phyloP scores from a whole-genome alignment of 805 yeast species.

The Candida golubevii region DNA sequence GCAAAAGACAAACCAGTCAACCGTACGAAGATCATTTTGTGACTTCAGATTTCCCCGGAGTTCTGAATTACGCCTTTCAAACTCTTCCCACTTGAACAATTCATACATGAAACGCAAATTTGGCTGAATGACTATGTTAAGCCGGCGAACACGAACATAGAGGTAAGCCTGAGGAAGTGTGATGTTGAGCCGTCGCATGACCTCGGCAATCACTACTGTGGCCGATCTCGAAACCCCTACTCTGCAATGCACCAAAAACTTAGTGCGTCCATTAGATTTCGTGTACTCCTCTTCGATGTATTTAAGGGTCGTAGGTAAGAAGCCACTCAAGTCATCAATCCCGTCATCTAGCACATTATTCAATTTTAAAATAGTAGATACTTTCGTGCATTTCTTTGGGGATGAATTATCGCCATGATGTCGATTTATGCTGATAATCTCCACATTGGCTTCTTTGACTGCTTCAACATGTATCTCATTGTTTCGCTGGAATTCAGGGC shows the following conservation, averaged over 20 bases:
- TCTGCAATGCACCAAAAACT: slow-evolving; percentile 78
- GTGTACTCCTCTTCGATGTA: slow-evolving; percentile 49
- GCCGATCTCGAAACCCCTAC: slow-evolving; percentile 96
- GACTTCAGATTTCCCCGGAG: neutral
- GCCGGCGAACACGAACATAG: slow-evolving; percentile 81
- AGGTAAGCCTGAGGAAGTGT: slow-evolving; percentile 76
- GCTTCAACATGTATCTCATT: slow-evolving; percentile 23
- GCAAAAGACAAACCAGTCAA: slow-evolving; percentile 87
- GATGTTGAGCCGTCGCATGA: slow-evolving; percentile 69
- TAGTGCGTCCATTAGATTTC: slow-evolving; percentile 9
- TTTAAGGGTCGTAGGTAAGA: slow-evolving; percentile 59
- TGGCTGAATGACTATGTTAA: slow-evolving; percentile 93
- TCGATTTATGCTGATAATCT: slow-evolving; percentile 22
- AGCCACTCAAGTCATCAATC: slow-evolving; percentile 63
- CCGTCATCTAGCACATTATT: slow-evolving; percentile 88
- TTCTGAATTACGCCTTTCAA: slow-evolving; percentile 6
- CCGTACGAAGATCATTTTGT: slow-evolving; percentile 43
- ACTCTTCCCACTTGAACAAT: slow-evolving; percentile 45
- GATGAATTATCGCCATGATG: neutral
- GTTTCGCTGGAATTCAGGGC: slow-evolving; percentile 24
- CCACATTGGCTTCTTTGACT: slow-evolving; percentile 29
- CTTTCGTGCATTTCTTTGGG: slow-evolving; percentile 9
- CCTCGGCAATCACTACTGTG: slow-evolving; percentile 92
- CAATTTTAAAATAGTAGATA: slow-evolving; percentile 55
- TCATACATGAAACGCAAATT: slow-evolving; percentile 90